Evolutionary conservation across 495 filamentous ascomycete genomes (phyloP), one percentile per base, ranked within the genome.

Genomic region (Apodospora peruviana): DNA sequence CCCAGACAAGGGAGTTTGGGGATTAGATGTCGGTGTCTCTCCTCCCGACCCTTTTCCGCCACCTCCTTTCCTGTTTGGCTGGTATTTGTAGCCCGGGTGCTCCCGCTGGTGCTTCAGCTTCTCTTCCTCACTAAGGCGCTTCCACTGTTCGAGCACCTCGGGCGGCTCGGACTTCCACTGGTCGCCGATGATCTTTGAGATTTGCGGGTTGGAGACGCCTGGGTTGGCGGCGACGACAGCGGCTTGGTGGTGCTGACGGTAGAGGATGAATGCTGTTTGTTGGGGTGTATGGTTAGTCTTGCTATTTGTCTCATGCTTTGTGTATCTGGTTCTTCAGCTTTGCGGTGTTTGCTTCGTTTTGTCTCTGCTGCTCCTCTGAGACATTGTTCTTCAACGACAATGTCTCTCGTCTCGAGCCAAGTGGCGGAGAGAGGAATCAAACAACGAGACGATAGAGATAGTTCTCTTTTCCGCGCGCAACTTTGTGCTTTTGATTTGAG

Each of bases 121-220:
- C 63, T 97, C 93, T 69, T 95, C 88, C 82, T 95, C 90, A 52
- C 93, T 94, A 12, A 96, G 77, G 48, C 73, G 74, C 65, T 91
- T 95, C 94, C 94, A 98, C 58, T 87, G 77, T 34, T 81, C 78
- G 67, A 95, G 95, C 22, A 80, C 75, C n/a, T 87, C 82, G 25
- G 84, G 74, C 4, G 83, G 71, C 52, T 90, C 80, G 51, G 79
- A 73, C 50, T 83, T 79, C 93, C 93, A 98, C 77, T 89, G 84
- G 59, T 91, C 85, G 37, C 94, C 93, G 59, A 97, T 95, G 56
- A 96, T 93, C 69, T 97, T 97, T 32, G 93, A 97, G 50, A 98
- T 95, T 42, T 98, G 90, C 4, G 93, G 93, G 67, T 98, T 98
- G 27, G 94, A 82, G 53, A 96, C 80, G 36, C 90, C 89, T 5